Evolutionary conservation across 1,139 yeast species (phyloP), one percentile per base, ranked within the genome.

Genomic region (Casaregolazyma suthepensis): DNA sequence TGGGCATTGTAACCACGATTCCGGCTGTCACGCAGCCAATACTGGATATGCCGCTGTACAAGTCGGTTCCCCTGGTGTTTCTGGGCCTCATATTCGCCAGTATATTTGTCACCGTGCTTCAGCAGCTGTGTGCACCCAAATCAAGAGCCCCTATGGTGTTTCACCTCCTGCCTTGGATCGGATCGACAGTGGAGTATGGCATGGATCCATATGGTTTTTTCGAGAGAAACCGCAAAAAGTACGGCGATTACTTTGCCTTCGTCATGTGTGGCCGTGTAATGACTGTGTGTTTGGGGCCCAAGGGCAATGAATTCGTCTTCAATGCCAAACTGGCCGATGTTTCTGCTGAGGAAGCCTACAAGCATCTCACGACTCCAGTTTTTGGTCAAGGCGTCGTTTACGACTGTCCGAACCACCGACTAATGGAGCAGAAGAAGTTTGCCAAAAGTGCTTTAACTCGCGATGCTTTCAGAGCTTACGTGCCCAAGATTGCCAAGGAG

Each of bases 401-500:
- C 69, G 99, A 93, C 73, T 93, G 98, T 72, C 90, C 99, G 58
- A 94, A 94, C 74, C 75, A 83, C 65, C 83, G 90, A 62, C 80
- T 93, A 64, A 94, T 93, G 99, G 99, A 93, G 71, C 99, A 93
- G 72, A 93, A 94, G 82, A 93, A 90, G 76, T 93, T 93, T 66
- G 96, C 94, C 60, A 93, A 93, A 74, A 79, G 81, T 56, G 96
- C 97, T 18, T 79, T 93, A 62, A 86, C 96, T 44, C 80, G 81
- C 59, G 97, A 89, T 50, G 83, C 96, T 1, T 94, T 93, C 75
- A 80, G 81, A 63, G 72, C 76, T 29, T 91, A 93, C 66, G 98
- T 94, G 51, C 99, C 99, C 52, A 76, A 85, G 70, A 89, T 93
- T 64, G 81, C 81, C 65, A 85, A 84, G 59, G 99, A 93, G 71